These are phyloP conservation scores for Acer yangbiense DNA, from an alignment of 345 rosid genomes.

Conservation along the genomic window DNA sequence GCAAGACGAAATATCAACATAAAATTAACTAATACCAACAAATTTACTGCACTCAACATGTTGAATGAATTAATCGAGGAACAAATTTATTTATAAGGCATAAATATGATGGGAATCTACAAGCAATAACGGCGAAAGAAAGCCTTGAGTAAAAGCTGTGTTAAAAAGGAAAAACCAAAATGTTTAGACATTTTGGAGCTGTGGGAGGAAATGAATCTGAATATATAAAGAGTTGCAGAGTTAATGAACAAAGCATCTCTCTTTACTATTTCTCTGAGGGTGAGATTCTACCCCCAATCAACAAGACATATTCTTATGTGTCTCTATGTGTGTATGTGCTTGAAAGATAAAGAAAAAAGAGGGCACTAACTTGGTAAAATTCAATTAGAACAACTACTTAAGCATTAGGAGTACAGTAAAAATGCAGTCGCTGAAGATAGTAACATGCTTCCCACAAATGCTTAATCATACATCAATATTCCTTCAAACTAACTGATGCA, in stretches of 20 bases:
- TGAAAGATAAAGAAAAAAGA: not conserved
- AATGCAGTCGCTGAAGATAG: not conserved
- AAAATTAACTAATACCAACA: not conserved
- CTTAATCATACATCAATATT: conserved; percentile 17
- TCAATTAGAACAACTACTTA: not conserved
- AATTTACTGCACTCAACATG: not conserved
- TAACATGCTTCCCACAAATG: not conserved
- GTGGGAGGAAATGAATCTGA: not conserved
- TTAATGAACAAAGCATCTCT: not conserved
- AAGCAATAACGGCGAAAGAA: not conserved
- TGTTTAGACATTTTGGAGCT: not conserved
- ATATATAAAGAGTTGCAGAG: not conserved
- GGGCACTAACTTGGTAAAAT: not conserved
- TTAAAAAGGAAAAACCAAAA: not conserved
- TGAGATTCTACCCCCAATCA: not conserved
- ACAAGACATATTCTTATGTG: not conserved
- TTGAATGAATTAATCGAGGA: not conserved
- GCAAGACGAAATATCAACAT: not conserved
- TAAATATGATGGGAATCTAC: not conserved
- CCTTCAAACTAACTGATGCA: conserved; percentile 30
- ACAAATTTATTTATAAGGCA: not conserved
- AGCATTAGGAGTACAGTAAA: not conserved
- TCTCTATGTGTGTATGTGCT: not conserved
- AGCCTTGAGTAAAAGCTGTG: not conserved
- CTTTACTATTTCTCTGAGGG: not conserved